A percentile compares a stretch with the other conserved stretches of the same genome.
Conservation (phyloP, 192 early-diverging fungal species). For the Fimicolochytrium jonesii region DNA sequence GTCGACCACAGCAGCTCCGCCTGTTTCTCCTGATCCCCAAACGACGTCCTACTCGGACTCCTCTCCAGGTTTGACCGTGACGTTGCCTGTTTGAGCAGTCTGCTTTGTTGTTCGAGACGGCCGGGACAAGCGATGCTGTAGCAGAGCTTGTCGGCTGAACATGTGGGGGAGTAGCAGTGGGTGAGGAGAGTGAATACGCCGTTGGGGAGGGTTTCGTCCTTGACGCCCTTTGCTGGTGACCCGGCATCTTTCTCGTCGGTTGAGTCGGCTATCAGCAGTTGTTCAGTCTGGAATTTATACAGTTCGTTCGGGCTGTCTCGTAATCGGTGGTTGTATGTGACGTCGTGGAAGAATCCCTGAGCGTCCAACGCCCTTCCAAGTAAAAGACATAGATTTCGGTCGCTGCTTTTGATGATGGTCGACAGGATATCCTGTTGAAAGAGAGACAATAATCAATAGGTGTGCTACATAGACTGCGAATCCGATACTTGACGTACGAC, state of each 20-base stretch:
- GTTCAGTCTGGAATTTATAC: constrained; percentile 75
- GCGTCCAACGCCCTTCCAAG: constrained; percentile 84
- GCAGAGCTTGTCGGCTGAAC: constrained; percentile 72
- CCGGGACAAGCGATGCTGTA: constrained; percentile 88
- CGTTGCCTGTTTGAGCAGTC: constrained; percentile 14
- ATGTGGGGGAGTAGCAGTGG: constrained; percentile 92
- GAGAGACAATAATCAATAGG: not conserved
- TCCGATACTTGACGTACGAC: constrained; percentile 52
- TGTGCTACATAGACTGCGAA: not conserved
- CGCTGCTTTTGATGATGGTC: constrained; percentile 72
- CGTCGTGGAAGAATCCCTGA: constrained; percentile 91
- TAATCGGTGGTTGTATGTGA: constrained; percentile 78
- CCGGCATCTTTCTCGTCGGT: too few species aligned
- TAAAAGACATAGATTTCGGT: constrained; percentile 82
- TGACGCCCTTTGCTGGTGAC: too few species aligned
- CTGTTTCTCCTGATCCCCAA: constrained; percentile 23
- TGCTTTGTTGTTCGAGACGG: constrained; percentile 48
- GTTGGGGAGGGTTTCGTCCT: constrained; percentile 50
- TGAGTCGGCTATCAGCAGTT: too few species aligned
- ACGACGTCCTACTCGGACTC: constrained; percentile 14
- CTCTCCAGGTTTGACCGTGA: constrained; percentile 20
- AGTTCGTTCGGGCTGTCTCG: constrained; percentile 80
- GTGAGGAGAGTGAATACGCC: constrained; percentile 89
- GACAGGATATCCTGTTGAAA: constrained; percentile 65
- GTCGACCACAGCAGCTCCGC: constrained; percentile 82